phyloP scores from a whole-genome alignment of 1,284 basidiomycete species.

The Naganishia sp. region DNA sequence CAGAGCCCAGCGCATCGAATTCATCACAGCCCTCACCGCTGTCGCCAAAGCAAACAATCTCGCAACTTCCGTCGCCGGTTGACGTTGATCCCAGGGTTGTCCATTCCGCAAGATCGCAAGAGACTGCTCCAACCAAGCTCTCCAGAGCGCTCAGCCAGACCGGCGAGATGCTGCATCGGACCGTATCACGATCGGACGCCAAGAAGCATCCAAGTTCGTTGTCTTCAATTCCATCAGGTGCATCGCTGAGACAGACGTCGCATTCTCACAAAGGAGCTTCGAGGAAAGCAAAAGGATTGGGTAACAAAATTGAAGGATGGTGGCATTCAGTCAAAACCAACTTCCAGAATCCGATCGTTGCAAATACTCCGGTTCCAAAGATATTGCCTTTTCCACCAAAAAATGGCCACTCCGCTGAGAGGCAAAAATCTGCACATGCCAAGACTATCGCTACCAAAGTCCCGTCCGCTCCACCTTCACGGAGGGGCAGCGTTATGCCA shows the following conservation, averaged over 20 bases:
- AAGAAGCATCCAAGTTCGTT: not conserved
- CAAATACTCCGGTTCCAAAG: not conserved
- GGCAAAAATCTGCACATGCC: not conserved
- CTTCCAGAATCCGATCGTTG: slow-evolving; percentile 38
- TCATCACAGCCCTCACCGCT: not conserved
- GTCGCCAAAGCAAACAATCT: not conserved
- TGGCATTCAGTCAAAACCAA: slow-evolving; percentile 56
- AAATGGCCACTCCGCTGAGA: not conserved
- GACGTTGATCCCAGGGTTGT: not conserved
- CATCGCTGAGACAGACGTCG: slow-evolving; percentile 14
- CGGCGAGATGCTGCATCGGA: not conserved
- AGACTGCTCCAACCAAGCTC: not conserved
- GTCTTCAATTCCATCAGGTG: not conserved
- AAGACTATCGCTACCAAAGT: slow-evolving; percentile 14
- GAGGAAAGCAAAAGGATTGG: slow-evolving; percentile 53
- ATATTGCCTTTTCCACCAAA: slow-evolving; percentile 18
- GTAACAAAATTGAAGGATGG: slow-evolving; percentile 56
- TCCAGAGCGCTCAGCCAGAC: slow-evolving; percentile 16
- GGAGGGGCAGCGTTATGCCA: slow-evolving; percentile 27
- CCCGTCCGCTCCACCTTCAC: slow-evolving; percentile 32
- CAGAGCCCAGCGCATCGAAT: not conserved
- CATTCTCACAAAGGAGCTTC: slow-evolving; percentile 16
- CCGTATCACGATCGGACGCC: not conserved
- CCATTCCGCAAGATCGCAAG: not conserved
- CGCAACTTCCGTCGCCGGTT: not conserved